A percentile compares a stretch with the other conserved stretches of the same genome.
Conservation (phyloP, 352 stramenopile species). For the Phytophthora cactorum region DNA sequence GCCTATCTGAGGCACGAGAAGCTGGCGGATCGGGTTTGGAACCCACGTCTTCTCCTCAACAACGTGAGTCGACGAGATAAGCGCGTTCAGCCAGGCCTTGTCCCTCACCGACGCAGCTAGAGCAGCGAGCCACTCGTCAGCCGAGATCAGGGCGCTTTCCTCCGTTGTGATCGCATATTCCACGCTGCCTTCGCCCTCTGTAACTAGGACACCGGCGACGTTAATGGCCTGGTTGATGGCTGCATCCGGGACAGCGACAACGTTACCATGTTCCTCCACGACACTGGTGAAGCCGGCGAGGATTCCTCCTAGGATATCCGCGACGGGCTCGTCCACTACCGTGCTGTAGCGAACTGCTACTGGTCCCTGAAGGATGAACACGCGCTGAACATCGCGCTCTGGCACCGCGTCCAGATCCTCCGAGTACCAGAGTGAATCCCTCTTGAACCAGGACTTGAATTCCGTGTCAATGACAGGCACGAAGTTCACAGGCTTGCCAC, state of each 20-base stretch:
- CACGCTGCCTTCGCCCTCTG: slow-evolving; percentile 26
- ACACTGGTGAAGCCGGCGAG: slow-evolving; percentile 59
- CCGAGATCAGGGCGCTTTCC: slow-evolving; percentile 28
- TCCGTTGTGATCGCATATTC: slow-evolving; percentile 41
- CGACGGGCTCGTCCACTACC: slow-evolving; percentile 75
- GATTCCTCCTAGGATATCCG: slow-evolving; percentile 77
- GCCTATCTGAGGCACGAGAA: slow-evolving; percentile 53
- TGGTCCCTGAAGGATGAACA: slow-evolving; percentile 86
- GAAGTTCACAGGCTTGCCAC: slow-evolving; percentile 90
- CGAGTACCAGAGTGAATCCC: slow-evolving; percentile 92
- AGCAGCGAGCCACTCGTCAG: slow-evolving; percentile 47
- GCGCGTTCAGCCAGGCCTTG: slow-evolving; percentile 56
- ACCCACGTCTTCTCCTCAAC: slow-evolving; percentile 66
- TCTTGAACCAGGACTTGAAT: slow-evolving; percentile 90
- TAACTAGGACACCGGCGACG: slow-evolving; percentile 37
- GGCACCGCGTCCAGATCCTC: slow-evolving; percentile 87
- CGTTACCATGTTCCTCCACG: slow-evolving; percentile 33
- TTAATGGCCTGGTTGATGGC: slow-evolving; percentile 15
- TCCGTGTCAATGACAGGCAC: slow-evolving; percentile 84
- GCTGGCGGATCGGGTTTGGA: slow-evolving; percentile 58
- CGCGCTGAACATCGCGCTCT: slow-evolving; percentile 75
- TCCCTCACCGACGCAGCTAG: slow-evolving; percentile 42
- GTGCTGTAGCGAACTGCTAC: slow-evolving; percentile 85
- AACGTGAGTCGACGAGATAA: slow-evolving; percentile 64
- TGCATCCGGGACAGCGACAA: neutral